These are phyloP conservation scores for Colletotrichum melonis DNA, from an alignment of 2,329 filamentous ascomycete genomes.

Conservation along the genomic window DNA sequence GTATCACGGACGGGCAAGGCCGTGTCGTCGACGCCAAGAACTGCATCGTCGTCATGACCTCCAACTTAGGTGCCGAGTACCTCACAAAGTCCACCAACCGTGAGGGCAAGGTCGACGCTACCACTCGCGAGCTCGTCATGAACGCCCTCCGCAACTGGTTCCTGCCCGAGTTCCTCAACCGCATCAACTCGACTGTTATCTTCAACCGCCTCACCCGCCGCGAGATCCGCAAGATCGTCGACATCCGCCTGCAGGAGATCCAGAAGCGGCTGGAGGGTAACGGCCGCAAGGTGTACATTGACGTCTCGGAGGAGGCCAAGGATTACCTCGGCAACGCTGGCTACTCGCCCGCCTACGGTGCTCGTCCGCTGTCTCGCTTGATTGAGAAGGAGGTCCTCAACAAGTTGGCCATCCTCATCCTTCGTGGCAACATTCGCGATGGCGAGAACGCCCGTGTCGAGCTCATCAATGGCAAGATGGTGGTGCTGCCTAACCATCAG, in stretches of 20 bases:
- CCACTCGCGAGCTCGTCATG: slow-evolving; percentile 91
- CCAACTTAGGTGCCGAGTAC: slow-evolving; percentile 94
- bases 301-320: slow-evolving; percentile 86
- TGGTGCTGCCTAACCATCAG: slow-evolving; percentile 84
- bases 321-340: slow-evolving; percentile 92
- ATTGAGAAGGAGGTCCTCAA: slow-evolving; percentile 99
- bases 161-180: slow-evolving; percentile 97
- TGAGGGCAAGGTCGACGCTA: slow-evolving; percentile 87
- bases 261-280: slow-evolving; percentile 91
- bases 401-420: slow-evolving; percentile 88
- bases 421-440: slow-evolving; percentile 85
- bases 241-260: slow-evolving; percentile 87
- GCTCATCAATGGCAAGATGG: slow-evolving; percentile 81
- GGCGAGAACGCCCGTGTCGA: slow-evolving; percentile 86
- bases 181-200: slow-evolving; percentile 95
- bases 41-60: slow-evolving; percentile 99
- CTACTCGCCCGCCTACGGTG: slow-evolving; percentile 96
- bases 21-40: slow-evolving; percentile 95
- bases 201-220: slow-evolving; percentile 93
- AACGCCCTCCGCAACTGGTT: slow-evolving; percentile 93
- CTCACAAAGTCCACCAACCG: slow-evolving; percentile 82
- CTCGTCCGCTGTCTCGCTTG: slow-evolving; percentile 85
- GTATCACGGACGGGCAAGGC: slow-evolving; percentile 98
- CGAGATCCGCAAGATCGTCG: slow-evolving; percentile 96
- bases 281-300: slow-evolving; percentile 84